Conservation (phyloP, 2,329 filamentous ascomycete genomes). For the Ophiostoma fasciatum region DNA sequence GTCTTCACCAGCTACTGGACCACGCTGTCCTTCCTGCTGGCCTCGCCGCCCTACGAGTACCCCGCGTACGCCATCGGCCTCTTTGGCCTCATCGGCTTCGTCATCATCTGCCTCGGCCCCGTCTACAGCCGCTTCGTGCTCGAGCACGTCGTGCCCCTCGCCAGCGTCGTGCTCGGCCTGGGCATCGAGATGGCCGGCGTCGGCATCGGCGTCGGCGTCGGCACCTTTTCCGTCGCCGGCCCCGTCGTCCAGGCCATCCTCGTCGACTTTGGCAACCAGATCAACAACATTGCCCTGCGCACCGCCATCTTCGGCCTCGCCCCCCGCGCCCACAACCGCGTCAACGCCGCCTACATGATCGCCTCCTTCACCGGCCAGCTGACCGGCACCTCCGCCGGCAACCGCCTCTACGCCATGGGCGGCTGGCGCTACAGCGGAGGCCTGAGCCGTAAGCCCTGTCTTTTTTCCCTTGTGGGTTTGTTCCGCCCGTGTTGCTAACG, state of each 20-base stretch:
- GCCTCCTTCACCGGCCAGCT: constrained; percentile 61
- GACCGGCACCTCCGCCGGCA: constrained; percentile 49
- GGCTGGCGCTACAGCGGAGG: constrained; percentile 35
- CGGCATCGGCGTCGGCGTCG: constrained; percentile 53
- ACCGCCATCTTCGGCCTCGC: constrained; percentile 56
- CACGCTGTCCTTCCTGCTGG: constrained; percentile 65
- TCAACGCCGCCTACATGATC: constrained; percentile 77
- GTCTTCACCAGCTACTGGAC: constrained; percentile 41
- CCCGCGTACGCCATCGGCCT: constrained; percentile 55
- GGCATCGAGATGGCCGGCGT: constrained; percentile 44
- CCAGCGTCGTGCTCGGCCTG: constrained; percentile 51
- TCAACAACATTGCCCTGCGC: constrained; percentile 59
- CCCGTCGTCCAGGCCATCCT: constrained; percentile 58
- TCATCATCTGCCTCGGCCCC: constrained; percentile 51
- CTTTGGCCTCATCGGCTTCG: constrained; percentile 65
- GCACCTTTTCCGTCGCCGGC: constrained; percentile 50
- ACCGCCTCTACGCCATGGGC: constrained; percentile 33
- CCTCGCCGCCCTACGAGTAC: constrained; percentile 54
- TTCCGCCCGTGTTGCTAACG: background rate
- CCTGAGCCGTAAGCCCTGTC: constrained; percentile 21
- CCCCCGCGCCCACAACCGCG: constrained; percentile 54
- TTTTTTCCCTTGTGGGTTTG: background rate
- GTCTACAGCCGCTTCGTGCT: constrained; percentile 56
- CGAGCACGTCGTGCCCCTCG: constrained; percentile 52
- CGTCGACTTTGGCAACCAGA: constrained; percentile 59